Evolutionary conservation across 768 basidiomycete species (phyloP).

Genomic region (Collybia sp.): DNA sequence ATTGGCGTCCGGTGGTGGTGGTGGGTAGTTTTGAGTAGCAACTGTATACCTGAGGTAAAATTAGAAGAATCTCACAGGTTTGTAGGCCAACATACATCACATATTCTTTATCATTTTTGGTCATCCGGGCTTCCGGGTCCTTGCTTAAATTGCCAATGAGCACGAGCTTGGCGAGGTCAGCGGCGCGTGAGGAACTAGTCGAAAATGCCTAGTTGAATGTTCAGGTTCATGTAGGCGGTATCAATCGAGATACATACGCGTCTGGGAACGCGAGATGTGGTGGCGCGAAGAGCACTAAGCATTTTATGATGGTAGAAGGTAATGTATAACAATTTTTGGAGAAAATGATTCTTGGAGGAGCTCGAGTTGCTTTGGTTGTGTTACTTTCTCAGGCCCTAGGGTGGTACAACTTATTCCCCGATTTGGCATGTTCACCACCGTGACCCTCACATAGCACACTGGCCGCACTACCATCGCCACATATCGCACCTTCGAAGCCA

Average conservation of each 20-base stretch:
- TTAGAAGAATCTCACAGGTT: too few relatives aligned
- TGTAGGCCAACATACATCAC: slow-evolving; percentile 46
- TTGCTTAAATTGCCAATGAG: slow-evolving; percentile 71
- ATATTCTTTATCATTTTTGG: slow-evolving; percentile 76
- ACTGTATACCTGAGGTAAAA: slow-evolving; percentile 58
- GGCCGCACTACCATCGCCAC: too few relatives aligned
- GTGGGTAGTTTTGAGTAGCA: slow-evolving; percentile 62
- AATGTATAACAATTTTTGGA: neutral
- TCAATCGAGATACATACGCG: slow-evolving; percentile 38
- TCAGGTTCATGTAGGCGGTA: slow-evolving; percentile 1
- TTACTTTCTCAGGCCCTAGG: slow-evolving; percentile 5
- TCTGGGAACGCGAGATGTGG: slow-evolving; percentile 30
- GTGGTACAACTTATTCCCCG: neutral
- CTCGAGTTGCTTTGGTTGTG: slow-evolving; percentile 12
- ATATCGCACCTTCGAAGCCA: neutral
- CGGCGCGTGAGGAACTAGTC: slow-evolving; percentile 44
- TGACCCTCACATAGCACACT: too few relatives aligned
- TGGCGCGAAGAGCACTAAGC: slow-evolving; percentile 46
- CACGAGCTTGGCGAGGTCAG: slow-evolving; percentile 70
- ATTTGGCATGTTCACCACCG: slow-evolving; percentile 6
- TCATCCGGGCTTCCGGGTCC: slow-evolving; percentile 66
- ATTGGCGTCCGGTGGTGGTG: slow-evolving; percentile 52
- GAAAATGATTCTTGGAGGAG: neutral
- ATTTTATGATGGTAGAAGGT: slow-evolving; percentile 25
- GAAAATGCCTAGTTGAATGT: slow-evolving; percentile 52